These are phyloP conservation scores for Yamadazyma diospyri DNA, from an alignment of 1,139 yeast species.

Conservation along the genomic window DNA sequence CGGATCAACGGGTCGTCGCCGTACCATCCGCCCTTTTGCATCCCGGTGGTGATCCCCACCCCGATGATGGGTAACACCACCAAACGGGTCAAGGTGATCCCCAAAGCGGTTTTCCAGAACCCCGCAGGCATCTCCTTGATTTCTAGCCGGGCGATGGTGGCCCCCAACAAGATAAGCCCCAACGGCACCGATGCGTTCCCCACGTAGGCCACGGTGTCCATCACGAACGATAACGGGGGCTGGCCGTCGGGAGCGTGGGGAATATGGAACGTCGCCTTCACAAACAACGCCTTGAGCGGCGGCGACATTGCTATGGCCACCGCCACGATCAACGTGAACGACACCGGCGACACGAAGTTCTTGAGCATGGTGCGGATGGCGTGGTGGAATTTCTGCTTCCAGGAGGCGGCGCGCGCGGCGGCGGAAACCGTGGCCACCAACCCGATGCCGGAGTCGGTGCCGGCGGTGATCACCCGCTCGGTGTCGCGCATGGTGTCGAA, in stretches of 20 bases:
- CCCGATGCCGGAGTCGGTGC: constrained; percentile 12
- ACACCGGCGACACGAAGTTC: constrained; percentile 69
- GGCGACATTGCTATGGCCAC: constrained; percentile 77
- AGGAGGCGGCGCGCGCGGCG: background rate
- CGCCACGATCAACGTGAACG: constrained; percentile 60
- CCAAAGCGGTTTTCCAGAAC: constrained; percentile 59
- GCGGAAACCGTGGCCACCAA: constrained; percentile 4
- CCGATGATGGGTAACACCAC: constrained; percentile 43
- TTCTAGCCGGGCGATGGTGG: constrained; percentile 73
- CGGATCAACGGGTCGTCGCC: constrained; percentile 48
- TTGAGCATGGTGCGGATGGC: constrained; percentile 24
- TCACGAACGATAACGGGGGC: constrained; percentile 80
- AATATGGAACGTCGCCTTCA: constrained; percentile 27
- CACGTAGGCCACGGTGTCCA: constrained; percentile 74
- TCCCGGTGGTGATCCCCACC: constrained; percentile 43
- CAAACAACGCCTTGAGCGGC: constrained; percentile 79
- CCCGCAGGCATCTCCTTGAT: constrained; percentile 60
- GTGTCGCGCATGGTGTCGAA: constrained; percentile 31
- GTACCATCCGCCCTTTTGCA: constrained; percentile 44
- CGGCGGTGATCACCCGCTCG: constrained; percentile 11
- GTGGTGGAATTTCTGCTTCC: constrained; percentile 7
- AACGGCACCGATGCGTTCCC: constrained; percentile 90
- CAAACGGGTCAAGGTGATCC: constrained; percentile 32
- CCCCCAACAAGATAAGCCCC: constrained; percentile 79
- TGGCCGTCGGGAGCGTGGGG: constrained; percentile 76